Evolutionary conservation across 1,139 yeast genomes (phyloP), one percentile per base, ranked within the genome.

Genomic region (Pichia sp.): DNA sequence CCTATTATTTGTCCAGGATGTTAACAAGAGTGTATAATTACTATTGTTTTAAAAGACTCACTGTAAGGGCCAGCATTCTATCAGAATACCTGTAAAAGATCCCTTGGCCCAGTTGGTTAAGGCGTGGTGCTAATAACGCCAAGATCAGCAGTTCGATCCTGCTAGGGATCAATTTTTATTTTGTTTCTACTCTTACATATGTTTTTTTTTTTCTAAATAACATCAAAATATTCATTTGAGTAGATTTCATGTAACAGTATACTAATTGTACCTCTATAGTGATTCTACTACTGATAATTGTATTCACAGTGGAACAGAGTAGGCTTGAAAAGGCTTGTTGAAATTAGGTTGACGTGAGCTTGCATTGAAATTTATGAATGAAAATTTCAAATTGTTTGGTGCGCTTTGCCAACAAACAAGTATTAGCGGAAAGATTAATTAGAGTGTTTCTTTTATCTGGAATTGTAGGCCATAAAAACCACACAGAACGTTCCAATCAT

Each of bases 71-170:
- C n/a, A n/a, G n/a, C n/a, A n/a, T n/a, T n/a, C n/a, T n/a, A n/a
- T n/a, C 13, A 29, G n/a, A 13, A 29, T 29, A 29, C 7, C 27
- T 27, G 3, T n/a, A n/a, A n/a, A 41, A 35, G 83, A 81, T 80
- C 85, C 85, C 85, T 80, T 80, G 87, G 87, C 86, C 87, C 82
- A 81, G 86, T 80, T 80, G 86, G 86, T 81, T 80, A 82, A 80
- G 89, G 88, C 88, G 85, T 75, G 85, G 88, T 82, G 88, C 88
- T 82, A 56, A 82, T 82, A 69, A 79, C 84, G 82, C 83, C 82
- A 71, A 51, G 56, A 53, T 53, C 56, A 53, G 56, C 56, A 53
- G 56, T 53, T 53, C 56, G 86, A 80, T 80, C 86, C 86, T 77
- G 86, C 84, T 78, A 80, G 85, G 84, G 85, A 80, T 81, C 85